Percentiles rank a stretch among this genome's conserved stretches.
These are phyloP conservation scores for Tylopilus sp. DNA, from an alignment of 768 basidiomycete genomes.

Conservation along the genomic window DNA sequence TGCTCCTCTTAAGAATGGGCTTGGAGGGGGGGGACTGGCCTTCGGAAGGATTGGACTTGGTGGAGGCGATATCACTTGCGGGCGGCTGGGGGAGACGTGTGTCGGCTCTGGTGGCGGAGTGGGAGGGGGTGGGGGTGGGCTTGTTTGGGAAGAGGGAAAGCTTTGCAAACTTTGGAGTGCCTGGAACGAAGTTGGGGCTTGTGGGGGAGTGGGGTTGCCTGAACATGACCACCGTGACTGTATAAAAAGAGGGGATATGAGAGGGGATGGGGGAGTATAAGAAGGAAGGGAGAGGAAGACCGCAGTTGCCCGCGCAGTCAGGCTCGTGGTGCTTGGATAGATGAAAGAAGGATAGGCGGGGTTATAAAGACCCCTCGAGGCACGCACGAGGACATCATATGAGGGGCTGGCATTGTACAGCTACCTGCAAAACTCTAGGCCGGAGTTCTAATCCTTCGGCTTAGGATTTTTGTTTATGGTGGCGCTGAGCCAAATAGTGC, in stretches of 20 bases:
- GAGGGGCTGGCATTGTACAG: too few relatives aligned
- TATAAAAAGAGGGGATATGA: conserved; percentile 4
- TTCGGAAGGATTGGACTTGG: conserved; percentile 20
- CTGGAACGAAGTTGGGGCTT: conserved; percentile 16
- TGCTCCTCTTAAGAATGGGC: conserved; percentile 30
- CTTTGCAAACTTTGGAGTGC: conserved; percentile 20
- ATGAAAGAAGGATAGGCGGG: conserved; percentile 2
- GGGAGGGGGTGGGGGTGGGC: conserved; percentile 8
- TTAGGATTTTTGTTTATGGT: too few relatives aligned
- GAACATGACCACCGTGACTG: conserved; percentile 29
- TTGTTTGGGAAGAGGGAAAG: conserved; percentile 15
- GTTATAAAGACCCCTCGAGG: conserved; percentile 27
- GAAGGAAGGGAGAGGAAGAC: conserved; percentile 13
- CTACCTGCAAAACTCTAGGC: too few relatives aligned
- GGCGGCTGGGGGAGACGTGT: conserved; percentile 20
- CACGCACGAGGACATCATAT: conserved; percentile 22
- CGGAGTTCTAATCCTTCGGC: too few relatives aligned
- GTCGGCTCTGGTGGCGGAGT: conserved; percentile 14
- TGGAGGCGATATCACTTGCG: conserved; percentile 8
- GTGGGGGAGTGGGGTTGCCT: conserved; percentile 14
- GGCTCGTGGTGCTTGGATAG: conserved; percentile 11
- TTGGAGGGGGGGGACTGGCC: conserved; percentile 24
- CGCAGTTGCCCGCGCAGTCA: conserved; percentile 27
- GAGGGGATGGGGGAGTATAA: not conserved
- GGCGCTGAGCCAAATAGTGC: too few relatives aligned